These are phyloP conservation scores for Emmonsiellopsis sp. DNA, from an alignment of 2,329 filamentous ascomycete species.

Conservation along the genomic window DNA sequence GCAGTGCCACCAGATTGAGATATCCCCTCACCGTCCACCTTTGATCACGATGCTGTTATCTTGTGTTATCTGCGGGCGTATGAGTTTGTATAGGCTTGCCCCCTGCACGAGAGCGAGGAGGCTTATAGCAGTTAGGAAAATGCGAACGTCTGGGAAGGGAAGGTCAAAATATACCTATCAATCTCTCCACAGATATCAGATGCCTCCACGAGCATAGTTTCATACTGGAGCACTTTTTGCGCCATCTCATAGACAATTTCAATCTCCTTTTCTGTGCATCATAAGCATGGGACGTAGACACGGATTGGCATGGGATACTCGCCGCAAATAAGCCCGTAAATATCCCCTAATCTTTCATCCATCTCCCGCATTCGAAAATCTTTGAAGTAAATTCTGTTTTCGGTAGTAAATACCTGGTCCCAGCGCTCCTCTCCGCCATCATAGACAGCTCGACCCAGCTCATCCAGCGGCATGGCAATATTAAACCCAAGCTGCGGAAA, in stretches of 20 bases:
- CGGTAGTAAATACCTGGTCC: constrained; percentile 68
- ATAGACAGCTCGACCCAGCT: constrained; percentile 52
- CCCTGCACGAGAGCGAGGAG: constrained; percentile 71
- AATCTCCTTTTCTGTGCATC: constrained; percentile 64
- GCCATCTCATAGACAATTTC: constrained; percentile 75
- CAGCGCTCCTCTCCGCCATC: constrained; percentile 59
- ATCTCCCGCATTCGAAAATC: constrained; percentile 71
- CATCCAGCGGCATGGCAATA: constrained; percentile 60
- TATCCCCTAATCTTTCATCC: constrained; percentile 72
- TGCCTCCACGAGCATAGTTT: constrained; percentile 55
- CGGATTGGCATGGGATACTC: constrained; percentile 19
- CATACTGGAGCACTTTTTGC: constrained; percentile 59
- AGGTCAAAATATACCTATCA: constrained; percentile 44
- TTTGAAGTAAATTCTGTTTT: constrained; percentile 73
- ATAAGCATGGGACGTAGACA: background rate
- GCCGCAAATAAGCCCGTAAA: constrained; percentile 78
- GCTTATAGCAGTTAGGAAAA: constrained; percentile 32
- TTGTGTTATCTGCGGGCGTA: constrained; percentile 58
- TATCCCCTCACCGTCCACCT: constrained; percentile 53
- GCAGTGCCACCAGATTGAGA: background rate
- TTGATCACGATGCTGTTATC: constrained; percentile 64
- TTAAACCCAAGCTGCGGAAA: constrained; percentile 89
- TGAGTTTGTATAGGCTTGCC: constrained; percentile 65
- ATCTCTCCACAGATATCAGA: constrained; percentile 80
- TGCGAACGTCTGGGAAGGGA: background rate